These are phyloP conservation scores for Lunularia cruciata DNA, from an alignment of 225 moss, liverwort and hornwort species.

Conservation along the genomic window DNA sequence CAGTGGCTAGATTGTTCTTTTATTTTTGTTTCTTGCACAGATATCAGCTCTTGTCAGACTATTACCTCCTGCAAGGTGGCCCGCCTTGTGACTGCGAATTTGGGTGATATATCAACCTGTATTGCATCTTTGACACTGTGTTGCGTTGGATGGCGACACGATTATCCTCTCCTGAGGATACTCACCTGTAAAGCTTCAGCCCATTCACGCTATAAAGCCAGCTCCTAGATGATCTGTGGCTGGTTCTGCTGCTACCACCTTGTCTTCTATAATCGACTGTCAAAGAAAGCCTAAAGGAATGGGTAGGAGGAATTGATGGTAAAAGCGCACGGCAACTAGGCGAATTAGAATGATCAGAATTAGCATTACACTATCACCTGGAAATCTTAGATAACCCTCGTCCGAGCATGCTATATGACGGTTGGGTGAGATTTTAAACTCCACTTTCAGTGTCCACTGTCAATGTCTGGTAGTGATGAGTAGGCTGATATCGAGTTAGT, in stretches of 20 bases:
- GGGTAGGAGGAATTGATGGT: no score
- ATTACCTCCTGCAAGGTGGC: neutral
- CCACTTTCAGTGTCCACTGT: no score
- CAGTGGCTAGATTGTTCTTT: constrained; percentile 25
- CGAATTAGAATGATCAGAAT: no score
- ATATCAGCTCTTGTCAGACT: neutral
- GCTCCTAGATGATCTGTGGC: no score
- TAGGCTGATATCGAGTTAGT: no score
- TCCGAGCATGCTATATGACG: no score
- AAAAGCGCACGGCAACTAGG: no score
- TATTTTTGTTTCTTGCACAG: neutral
- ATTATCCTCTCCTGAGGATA: neutral
- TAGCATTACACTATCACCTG: no score
- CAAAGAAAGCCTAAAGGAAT: no score
- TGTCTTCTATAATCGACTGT: neutral
- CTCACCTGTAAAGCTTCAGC: neutral
- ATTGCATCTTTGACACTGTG: neutral
- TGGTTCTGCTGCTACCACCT: neutral
- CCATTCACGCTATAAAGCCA: neutral
- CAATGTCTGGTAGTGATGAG: no score
- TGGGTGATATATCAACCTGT: neutral
- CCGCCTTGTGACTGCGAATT: neutral
- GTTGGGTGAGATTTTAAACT: no score
- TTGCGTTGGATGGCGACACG: neutral
- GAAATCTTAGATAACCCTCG: no score